A percentile compares a stretch with the other conserved stretches of the same genome.
These are phyloP conservation scores for Agaricus sinodeliciosus DNA, from an alignment of 768 basidiomycete genomes.

Conservation along the genomic window DNA sequence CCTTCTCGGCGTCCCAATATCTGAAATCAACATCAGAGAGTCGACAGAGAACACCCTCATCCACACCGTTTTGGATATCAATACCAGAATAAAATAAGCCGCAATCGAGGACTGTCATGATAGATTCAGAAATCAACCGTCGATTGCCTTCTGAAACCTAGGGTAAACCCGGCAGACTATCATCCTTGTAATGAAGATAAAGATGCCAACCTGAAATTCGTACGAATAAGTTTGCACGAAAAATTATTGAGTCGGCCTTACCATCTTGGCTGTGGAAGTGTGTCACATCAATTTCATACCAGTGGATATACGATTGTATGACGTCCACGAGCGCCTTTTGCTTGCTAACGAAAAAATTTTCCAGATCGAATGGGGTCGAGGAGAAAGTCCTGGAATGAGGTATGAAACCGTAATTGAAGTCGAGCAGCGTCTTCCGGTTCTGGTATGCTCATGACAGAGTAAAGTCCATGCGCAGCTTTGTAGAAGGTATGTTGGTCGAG, in stretches of 20 bases:
- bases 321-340: neutral
- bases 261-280: neutral
- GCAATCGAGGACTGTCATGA: neutral
- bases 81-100: neutral
- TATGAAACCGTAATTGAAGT: neutral
- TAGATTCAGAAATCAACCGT: neutral
- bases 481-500: conserved; percentile 1
- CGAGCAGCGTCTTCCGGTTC: neutral
- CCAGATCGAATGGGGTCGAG: neutral
- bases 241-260: neutral
- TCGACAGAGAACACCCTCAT: neutral
- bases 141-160: neutral
- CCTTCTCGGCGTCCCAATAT: neutral
- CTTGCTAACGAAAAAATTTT: neutral
- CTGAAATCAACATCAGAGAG: neutral
- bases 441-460: neutral
- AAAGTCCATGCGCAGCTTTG: neutral
- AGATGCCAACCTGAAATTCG: neutral
- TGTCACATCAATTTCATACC: neutral
- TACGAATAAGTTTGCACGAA: neutral
- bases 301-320: neutral
- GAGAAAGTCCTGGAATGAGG: conserved; percentile 3
- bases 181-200: neutral
- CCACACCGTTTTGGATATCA: neutral
- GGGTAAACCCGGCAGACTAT: neutral